Conservation (phyloP, 371 early-diverging fungal species). For the Cokeromyces recurvatus region DNA sequence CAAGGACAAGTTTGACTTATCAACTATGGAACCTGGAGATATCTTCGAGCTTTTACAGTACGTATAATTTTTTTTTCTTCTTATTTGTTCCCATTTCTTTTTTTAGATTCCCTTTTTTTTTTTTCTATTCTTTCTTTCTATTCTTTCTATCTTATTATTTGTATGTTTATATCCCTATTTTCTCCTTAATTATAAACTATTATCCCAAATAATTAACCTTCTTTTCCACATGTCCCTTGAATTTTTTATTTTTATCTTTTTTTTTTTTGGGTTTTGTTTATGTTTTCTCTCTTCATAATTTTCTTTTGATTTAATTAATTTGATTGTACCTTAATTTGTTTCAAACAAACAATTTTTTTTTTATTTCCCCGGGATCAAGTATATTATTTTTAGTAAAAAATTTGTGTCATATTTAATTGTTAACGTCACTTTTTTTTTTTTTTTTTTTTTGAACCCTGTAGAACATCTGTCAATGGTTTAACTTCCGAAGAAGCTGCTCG, state of each 20-base stretch:
- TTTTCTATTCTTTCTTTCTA: too few relatives aligned
- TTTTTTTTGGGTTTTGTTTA: too few relatives aligned
- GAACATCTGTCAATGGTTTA: conserved; percentile 58
- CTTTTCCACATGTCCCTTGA: too few relatives aligned
- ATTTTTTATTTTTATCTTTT: too few relatives aligned
- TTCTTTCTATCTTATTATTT: too few relatives aligned
- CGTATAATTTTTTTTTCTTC: conserved; percentile 16
- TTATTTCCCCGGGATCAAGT: conserved; percentile 1
- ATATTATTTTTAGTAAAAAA: background rate
- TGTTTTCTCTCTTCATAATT: too few relatives aligned
- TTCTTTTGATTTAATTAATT: background rate
- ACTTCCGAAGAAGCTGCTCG: conserved; percentile 61
- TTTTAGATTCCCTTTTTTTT: conserved; percentile 1
- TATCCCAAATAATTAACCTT: too few relatives aligned
- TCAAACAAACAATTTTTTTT: conserved; percentile 3
- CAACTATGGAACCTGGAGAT: conserved; percentile 73
- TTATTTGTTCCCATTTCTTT: background rate
- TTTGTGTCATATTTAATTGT: background rate
- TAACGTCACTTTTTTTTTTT: conserved; percentile 16
- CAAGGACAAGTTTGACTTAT: conserved; percentile 77
- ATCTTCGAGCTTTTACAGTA: conserved; percentile 68
- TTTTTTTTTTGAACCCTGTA: conserved; percentile 13
- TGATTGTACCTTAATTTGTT: conserved; percentile 2
- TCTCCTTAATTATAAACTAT: background rate
- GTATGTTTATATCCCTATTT: background rate